Base-by-base conservation (phyloP, 768 basidiomycete genomes). In the Filobasidium floriforme region DNA sequence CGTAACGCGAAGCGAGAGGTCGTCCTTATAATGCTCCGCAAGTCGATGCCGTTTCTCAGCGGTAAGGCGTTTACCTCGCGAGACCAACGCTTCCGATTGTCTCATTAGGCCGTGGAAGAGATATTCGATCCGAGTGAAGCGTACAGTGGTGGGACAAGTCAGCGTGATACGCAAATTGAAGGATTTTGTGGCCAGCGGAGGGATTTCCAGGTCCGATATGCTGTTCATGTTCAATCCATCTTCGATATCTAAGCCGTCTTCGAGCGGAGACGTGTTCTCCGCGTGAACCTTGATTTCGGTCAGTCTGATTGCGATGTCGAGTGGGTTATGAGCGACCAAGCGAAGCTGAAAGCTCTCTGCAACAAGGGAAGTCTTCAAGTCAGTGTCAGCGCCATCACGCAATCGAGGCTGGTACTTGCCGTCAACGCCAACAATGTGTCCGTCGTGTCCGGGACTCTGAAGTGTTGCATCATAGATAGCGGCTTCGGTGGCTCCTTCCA, bases 31-130 rank as follows among this genome's bases (percentile, higher is more conserved):
- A 14, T 14, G 46, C 12, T 49, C 22, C 18, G 15, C 22, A 22
- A 49, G 15, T 12, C 46, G 46, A 49, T 57, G 54, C 29, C 15
- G 12, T 57, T 57, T 57, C 26, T 24, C 29, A 4, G 22, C 54
- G 26, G 2, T 4, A 3, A 57, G 26, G 6, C 54, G 54, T 57
- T 57, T 57, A 4, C 54, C 54, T 24, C 22, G 54, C 24, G 24
- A 24, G 15, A n/a, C 6, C 54, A 57, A 28, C 3, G 19, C 24
- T 15, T 57, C 54, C 24, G 15, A 4, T 32, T 57, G 54, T 28
- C 29, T 14, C 54, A 57, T 57, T 26, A 57, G 24, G 15, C 54
- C 54, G 26, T 57, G 54, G 54, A 57, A 57, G 7, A 15, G 54
- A 57, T 26, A 32, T 26, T 28, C 18, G 24, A 24, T 57, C 18